phyloP scores from a whole-genome alignment of 306 rosid species.

The Fragaria vesca region DNA sequence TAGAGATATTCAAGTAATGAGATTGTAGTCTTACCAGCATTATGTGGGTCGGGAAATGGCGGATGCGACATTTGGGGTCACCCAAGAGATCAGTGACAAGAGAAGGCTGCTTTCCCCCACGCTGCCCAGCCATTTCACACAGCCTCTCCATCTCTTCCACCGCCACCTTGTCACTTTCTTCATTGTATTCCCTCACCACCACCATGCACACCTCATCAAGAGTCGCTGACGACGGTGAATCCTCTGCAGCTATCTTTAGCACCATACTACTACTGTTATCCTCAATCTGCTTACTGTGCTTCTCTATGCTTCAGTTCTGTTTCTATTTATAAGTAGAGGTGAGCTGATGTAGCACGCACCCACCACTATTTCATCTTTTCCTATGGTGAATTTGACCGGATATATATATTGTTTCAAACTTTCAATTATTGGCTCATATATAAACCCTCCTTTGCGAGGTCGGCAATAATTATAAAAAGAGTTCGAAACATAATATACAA shows the following conservation, averaged over 20 bases:
- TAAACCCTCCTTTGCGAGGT: not conserved
- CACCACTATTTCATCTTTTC: slow-evolving; percentile 25
- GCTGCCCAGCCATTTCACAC: slow-evolving; percentile 65
- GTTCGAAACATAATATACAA: not conserved
- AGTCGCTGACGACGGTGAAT: slow-evolving; percentile 22
- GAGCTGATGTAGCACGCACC: slow-evolving; percentile 46
- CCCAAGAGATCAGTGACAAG: slow-evolving; percentile 89
- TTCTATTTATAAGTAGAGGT: slow-evolving; percentile 28
- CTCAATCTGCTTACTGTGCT: not conserved
- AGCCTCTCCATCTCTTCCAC: slow-evolving; percentile 77
- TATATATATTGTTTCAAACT: slow-evolving; percentile 23
- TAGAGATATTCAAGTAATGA: too few relatives aligned
- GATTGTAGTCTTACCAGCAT: slow-evolving; percentile 62
- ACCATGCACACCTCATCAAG: slow-evolving; percentile 19
- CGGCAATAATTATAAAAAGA: not conserved
- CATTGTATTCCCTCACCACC: slow-evolving; percentile 61
- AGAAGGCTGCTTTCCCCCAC: slow-evolving; percentile 53
- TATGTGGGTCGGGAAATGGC: slow-evolving; percentile 66
- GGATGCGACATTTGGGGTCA: slow-evolving; percentile 81
- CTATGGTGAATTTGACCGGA: slow-evolving; percentile 29
- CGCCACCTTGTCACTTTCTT: slow-evolving; percentile 55
- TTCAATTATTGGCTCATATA: slow-evolving; percentile 35
- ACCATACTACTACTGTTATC: slow-evolving; percentile 37
- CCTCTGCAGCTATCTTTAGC: slow-evolving; percentile 59
- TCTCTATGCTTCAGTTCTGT: not conserved